A percentile compares a stretch with the other conserved stretches of the same genome.
These are phyloP conservation scores for Mortierella sp. DNA, from an alignment of 371 early-diverging fungal genomes.

Conservation along the genomic window DNA sequence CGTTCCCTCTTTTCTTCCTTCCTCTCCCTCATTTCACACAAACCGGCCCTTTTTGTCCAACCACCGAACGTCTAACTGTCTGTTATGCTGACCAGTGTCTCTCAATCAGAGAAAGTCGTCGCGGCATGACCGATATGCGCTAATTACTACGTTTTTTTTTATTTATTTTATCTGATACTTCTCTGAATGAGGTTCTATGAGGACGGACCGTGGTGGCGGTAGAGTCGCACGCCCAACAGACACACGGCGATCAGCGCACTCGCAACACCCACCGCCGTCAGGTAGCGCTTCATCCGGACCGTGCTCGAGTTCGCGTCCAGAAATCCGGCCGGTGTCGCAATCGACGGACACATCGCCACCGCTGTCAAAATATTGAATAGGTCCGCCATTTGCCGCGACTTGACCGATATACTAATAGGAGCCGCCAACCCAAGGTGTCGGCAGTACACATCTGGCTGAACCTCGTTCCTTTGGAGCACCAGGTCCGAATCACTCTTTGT, in stretches of 20 bases:
- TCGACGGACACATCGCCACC: conserved; percentile 86
- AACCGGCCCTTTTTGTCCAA: conserved; percentile 2
- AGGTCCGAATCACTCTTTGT: conserved; percentile 94
- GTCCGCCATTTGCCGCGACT: conserved; percentile 86
- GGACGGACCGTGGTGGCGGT: conserved; percentile 32
- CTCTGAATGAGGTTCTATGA: neutral
- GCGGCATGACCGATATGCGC: neutral
- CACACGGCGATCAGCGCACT: conserved; percentile 47
- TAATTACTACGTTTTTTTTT: neutral
- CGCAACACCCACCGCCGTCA: conserved; percentile 50
- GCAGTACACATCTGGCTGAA: conserved; percentile 95
- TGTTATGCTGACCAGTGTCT: neutral
- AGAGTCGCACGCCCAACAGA: conserved; percentile 40
- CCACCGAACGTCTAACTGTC: neutral
- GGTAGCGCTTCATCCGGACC: conserved; percentile 38
- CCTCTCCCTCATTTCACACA: neutral
- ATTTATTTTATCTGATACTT: neutral
- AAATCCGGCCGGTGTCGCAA: conserved; percentile 58
- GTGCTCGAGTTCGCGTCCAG: conserved; percentile 45
- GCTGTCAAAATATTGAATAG: conserved; percentile 88
- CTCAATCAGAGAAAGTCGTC: neutral
- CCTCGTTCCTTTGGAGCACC: conserved; percentile 79
- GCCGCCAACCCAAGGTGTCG: conserved; percentile 85
- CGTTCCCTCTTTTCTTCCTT: neutral
- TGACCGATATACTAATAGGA: conserved; percentile 92